These are phyloP conservation scores for Claviceps sp. DNA, from an alignment of 2,329 filamentous ascomycete species.

Conservation along the genomic window DNA sequence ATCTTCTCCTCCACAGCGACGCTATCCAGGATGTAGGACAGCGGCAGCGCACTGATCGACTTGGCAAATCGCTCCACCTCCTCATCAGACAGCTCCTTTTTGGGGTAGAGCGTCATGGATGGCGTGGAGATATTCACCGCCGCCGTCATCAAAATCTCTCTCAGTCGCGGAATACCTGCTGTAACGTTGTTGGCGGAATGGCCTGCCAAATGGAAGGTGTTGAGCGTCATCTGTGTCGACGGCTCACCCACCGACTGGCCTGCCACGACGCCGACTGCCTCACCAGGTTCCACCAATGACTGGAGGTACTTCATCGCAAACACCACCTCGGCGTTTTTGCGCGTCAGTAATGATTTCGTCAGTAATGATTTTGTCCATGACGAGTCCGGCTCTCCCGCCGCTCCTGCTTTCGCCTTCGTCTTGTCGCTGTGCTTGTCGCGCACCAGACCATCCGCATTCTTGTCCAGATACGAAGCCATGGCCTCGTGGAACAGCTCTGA, in stretches of 20 bases:
- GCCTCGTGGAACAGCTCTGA: slow-evolving; percentile 73
- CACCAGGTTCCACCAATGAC: slow-evolving; percentile 84
- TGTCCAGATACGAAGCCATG: slow-evolving; percentile 64
- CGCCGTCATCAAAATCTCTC: slow-evolving; percentile 98
- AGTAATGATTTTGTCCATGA: slow-evolving; percentile 24
- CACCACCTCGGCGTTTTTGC: slow-evolving; percentile 69
- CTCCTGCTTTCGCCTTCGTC: slow-evolving; percentile 6
- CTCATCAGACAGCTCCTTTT: slow-evolving; percentile 53
- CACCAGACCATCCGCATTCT: slow-evolving; percentile 53
- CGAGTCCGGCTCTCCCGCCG: neutral
- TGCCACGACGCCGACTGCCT: slow-evolving; percentile 92
- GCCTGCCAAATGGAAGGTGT: slow-evolving; percentile 98
- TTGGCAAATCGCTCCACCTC: slow-evolving; percentile 76
- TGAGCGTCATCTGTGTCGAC: slow-evolving; percentile 97
- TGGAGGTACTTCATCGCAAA: slow-evolving; percentile 87
- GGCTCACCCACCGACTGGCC: slow-evolving; percentile 95
- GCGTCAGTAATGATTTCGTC: slow-evolving; percentile 32
- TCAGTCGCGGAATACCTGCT: slow-evolving; percentile 87
- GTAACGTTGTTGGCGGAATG: slow-evolving; percentile 98
- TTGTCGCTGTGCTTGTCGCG: slow-evolving; percentile 26
- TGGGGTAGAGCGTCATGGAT: slow-evolving; percentile 71
- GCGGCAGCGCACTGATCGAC: slow-evolving; percentile 71
- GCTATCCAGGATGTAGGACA: slow-evolving; percentile 73
- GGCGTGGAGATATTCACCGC: slow-evolving; percentile 81
- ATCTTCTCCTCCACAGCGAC: slow-evolving; percentile 69